These are phyloP conservation scores for Leccinum broughii DNA, from an alignment of 768 basidiomycete species.

Conservation along the genomic window DNA sequence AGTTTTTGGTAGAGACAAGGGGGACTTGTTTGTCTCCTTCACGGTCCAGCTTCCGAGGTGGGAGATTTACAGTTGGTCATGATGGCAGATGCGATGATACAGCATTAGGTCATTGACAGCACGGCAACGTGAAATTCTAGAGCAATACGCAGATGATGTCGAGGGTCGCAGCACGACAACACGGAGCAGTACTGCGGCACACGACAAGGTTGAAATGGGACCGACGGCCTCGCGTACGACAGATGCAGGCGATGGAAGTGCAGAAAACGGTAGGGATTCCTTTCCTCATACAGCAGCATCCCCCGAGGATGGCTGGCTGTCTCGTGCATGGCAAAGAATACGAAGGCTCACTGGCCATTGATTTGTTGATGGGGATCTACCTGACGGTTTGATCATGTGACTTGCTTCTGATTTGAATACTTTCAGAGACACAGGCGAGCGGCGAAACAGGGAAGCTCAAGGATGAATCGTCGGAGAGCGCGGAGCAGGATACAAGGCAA, in stretches of 20 bases:
- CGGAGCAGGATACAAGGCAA: slow-evolving; percentile 46
- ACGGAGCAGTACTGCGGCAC: slow-evolving; percentile 7
- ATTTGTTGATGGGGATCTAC: slow-evolving; percentile 54
- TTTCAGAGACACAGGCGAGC: slow-evolving; percentile 19
- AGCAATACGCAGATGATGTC: slow-evolving; percentile 91
- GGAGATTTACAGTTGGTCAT: slow-evolving; percentile 30
- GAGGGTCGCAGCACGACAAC: slow-evolving; percentile 56
- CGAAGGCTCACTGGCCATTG: slow-evolving; percentile 70
- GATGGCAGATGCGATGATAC: slow-evolving; percentile 8
- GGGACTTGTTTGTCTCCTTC: slow-evolving; percentile 91
- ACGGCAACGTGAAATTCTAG: slow-evolving; percentile 83
- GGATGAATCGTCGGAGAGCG: slow-evolving; percentile 39
- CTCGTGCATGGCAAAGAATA: slow-evolving; percentile 66
- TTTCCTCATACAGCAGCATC: slow-evolving; percentile 59
- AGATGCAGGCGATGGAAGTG: slow-evolving; percentile 23
- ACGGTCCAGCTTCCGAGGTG: slow-evolving; percentile 87
- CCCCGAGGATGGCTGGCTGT: slow-evolving; percentile 62
- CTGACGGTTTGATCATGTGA: slow-evolving; percentile 21
- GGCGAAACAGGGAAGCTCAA: slow-evolving; percentile 27
- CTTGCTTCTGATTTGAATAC: slow-evolving; percentile 35
- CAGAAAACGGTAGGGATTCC: slow-evolving; percentile 71
- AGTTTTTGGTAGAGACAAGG: slow-evolving; percentile 58
- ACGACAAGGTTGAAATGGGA: slow-evolving; percentile 21
- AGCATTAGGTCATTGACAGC: slow-evolving; percentile 69
- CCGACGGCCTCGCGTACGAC: slow-evolving; percentile 21